Evolutionary conservation across 2,329 filamentous ascomycete species (phyloP).

Genomic region (Diplodia seriata): DNA sequence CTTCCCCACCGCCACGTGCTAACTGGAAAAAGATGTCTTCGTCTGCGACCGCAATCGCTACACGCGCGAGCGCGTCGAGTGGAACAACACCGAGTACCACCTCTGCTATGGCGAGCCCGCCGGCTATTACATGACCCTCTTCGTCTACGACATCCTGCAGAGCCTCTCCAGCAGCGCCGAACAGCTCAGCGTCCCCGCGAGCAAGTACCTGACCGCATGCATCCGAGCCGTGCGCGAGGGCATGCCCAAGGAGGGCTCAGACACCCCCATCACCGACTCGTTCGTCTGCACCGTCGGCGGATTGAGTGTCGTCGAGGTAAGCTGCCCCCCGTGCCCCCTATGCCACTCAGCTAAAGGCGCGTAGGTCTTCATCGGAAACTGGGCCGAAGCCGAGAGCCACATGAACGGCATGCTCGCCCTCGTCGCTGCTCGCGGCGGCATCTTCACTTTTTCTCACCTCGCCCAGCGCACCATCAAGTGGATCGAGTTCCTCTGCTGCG

Average conservation of each 20-base stretch:
- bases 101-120: background rate
- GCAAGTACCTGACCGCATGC: background rate
- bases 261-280: background rate
- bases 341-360: no score
- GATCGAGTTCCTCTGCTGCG: conserved; percentile 1
- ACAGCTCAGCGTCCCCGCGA: background rate
- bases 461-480: conserved; percentile 3
- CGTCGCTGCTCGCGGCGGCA: conserved; percentile 7
- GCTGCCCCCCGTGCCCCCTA: background rate
- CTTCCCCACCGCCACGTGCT: background rate
- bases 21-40: background rate
- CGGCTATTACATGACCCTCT: background rate
- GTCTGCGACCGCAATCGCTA: conserved; percentile 1
- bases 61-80: background rate
- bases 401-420: conserved; percentile 1
- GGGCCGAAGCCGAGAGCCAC: background rate
- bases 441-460: background rate
- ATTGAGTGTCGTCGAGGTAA: background rate
- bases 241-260: background rate
- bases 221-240: background rate
- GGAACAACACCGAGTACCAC: background rate
- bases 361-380: background rate
- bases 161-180: background rate
- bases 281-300: background rate
- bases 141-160: conserved; percentile 3